Percentiles rank a stretch among this genome's conserved stretches.
Conservation (phyloP, 78 protist genomes). For the Creolimax fragrantissima region DNA sequence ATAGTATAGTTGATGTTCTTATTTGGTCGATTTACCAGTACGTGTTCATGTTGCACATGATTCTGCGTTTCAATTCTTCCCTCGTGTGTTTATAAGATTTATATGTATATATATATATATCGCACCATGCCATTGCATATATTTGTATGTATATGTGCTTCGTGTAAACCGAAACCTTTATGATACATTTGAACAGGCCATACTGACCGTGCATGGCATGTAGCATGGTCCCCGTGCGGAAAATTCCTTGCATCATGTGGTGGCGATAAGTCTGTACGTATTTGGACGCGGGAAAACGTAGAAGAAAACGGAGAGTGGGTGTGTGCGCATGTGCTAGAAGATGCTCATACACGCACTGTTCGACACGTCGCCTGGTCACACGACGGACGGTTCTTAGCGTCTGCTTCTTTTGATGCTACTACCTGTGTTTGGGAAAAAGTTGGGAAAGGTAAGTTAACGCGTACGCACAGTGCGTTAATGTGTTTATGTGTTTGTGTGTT, state of each 20-base stretch:
- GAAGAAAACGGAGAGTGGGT: background rate
- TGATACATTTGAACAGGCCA: conserved; percentile 30
- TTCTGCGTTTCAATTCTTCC: background rate
- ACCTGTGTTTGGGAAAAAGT: conserved; percentile 44
- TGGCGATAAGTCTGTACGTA: conserved; percentile 64
- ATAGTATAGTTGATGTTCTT: background rate
- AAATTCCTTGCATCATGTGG: conserved; percentile 67
- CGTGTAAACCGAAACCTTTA: background rate
- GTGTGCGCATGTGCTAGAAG: background rate
- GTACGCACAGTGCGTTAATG: no score
- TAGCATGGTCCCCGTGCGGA: conserved; percentile 70
- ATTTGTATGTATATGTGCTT: background rate
- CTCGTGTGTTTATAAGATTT: background rate
- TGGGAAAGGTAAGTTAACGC: background rate
- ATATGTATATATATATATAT: background rate
- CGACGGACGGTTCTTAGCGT: conserved; percentile 50
- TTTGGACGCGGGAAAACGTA: conserved; percentile 33
- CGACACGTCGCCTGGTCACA: conserved; percentile 72
- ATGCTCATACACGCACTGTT: conserved; percentile 64
- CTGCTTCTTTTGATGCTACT: conserved; percentile 69
- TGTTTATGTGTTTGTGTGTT: background rate
- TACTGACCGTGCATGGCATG: conserved; percentile 62
- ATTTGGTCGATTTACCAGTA: background rate
- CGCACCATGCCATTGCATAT: background rate
- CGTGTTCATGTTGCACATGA: background rate